Evolutionary conservation across 75 land plant species (phyloP).

Genomic region (Picea glauca): DNA sequence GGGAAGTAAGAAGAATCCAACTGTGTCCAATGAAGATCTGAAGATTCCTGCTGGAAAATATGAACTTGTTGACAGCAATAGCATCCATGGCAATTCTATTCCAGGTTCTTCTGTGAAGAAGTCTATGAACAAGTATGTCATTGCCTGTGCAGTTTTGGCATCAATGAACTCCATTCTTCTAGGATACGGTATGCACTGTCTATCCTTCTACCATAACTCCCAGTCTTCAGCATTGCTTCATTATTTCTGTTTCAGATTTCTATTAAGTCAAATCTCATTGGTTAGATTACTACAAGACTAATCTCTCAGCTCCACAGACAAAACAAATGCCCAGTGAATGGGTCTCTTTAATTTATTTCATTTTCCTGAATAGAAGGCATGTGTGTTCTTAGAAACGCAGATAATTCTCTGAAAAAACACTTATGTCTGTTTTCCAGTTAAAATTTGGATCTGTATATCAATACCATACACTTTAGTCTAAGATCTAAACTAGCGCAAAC

Average conservation of each 20-base stretch:
- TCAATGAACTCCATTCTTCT: constrained; percentile 56
- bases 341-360: background rate
- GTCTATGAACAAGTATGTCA: constrained; percentile 21
- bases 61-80: constrained; percentile 1
- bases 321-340: no score
- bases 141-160: constrained; percentile 39
- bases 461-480: background rate
- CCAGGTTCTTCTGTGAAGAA: background rate
- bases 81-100: background rate
- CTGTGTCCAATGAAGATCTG: background rate
- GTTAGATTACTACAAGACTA: background rate
- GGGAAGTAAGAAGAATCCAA: no score
- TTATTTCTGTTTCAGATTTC: background rate
- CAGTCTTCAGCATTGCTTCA: background rate
- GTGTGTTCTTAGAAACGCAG: background rate
- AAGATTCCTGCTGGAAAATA: constrained; percentile 8
- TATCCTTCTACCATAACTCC: background rate
- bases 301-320: background rate
- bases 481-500: no score
- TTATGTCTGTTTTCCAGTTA: background rate
- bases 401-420: background rate
- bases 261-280: background rate
- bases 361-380: background rate
- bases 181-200: constrained; percentile 46
- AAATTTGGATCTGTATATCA: background rate